These are phyloP conservation scores for Boletellus ananiceps DNA, from an alignment of 768 basidiomycete genomes.

Conservation along the genomic window DNA sequence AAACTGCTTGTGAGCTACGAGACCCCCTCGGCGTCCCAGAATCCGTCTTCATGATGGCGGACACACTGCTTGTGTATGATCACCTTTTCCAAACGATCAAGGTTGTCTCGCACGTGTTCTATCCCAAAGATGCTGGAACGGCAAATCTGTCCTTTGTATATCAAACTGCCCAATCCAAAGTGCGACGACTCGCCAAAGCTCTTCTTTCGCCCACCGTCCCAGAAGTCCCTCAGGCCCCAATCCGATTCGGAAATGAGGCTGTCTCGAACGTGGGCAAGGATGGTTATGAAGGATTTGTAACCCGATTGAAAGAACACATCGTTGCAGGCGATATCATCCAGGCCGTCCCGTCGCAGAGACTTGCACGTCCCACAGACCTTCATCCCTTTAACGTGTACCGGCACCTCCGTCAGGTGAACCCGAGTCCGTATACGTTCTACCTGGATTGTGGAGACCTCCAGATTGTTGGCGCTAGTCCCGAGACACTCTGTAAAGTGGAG, in stretches of 20 bases:
- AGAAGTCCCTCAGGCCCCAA: conserved; percentile 63
- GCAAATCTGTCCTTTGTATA: conserved; percentile 81
- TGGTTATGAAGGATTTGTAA: conserved; percentile 90
- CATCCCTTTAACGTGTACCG: conserved; percentile 98
- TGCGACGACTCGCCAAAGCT: conserved; percentile 72
- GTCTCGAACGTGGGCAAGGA: conserved; percentile 90
- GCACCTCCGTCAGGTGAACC: conserved; percentile 89
- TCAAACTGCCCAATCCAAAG: conserved; percentile 78
- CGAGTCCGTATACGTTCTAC: conserved; percentile 99
- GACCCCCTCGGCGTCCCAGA: conserved; percentile 90
- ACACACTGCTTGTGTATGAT: conserved; percentile 94
- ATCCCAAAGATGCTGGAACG: conserved; percentile 62
- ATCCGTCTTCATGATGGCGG: conserved; percentile 93
- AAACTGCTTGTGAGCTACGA: conserved; percentile 68
- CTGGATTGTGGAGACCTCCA: conserved; percentile 90
- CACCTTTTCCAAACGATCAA: conserved; percentile 95
- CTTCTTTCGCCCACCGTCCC: conserved; percentile 50
- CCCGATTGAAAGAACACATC: conserved; percentile 89
- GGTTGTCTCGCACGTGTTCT: conserved; percentile 93
- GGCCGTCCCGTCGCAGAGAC: conserved; percentile 92
- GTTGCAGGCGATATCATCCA: conserved; percentile 97
- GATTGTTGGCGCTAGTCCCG: conserved; percentile 96
- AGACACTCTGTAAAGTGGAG: conserved; percentile 95
- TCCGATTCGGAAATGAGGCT: conserved; percentile 59
- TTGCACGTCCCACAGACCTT: conserved; percentile 77